Conservation (phyloP, 805 yeast genomes). For the Saturnispora gosingensis region DNA sequence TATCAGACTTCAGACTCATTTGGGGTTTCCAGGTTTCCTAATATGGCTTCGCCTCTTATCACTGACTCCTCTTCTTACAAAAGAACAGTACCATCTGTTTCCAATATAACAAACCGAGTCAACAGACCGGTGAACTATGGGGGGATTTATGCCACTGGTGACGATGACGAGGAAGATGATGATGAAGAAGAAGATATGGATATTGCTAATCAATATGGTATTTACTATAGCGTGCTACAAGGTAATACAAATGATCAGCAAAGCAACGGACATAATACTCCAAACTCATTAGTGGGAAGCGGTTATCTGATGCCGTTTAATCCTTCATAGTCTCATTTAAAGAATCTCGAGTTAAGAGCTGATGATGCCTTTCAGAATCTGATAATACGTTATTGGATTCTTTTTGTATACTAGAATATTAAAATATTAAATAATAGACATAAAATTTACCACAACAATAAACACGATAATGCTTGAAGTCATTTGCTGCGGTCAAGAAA, state of each 20-base stretch:
- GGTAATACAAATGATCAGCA: conserved; percentile 5
- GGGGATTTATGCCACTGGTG: conserved; percentile 9
- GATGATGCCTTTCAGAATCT: neutral
- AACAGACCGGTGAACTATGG: conserved; percentile 7
- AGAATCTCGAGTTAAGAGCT: neutral
- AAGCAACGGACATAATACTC: neutral
- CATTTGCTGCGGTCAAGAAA: neutral
- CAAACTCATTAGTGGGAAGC: conserved; percentile 11
- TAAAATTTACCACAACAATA: neutral
- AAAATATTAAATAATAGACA: neutral
- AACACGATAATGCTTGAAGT: neutral
- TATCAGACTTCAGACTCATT: conserved; percentile 15
- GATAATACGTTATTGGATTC: neutral
- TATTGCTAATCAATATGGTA: conserved; percentile 28
- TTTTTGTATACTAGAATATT: neutral
- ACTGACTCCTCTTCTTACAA: conserved; percentile 5
- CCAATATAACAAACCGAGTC: conserved; percentile 5
- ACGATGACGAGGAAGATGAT: conserved; percentile 16
- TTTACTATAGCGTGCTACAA: conserved; percentile 24
- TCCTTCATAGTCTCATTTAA: conserved; percentile 18
- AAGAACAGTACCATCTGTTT: conserved; percentile 5
- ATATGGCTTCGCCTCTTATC: conserved; percentile 12
- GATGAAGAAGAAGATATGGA: conserved; percentile 26
- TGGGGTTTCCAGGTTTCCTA: conserved; percentile 13
- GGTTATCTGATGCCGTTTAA: conserved; percentile 27